Percentiles rank a stretch among this genome's conserved stretches.
Evolutionary conservation across 148 eudicot genomes (phyloP).

Genomic region (Suaeda aralocaspica): DNA sequence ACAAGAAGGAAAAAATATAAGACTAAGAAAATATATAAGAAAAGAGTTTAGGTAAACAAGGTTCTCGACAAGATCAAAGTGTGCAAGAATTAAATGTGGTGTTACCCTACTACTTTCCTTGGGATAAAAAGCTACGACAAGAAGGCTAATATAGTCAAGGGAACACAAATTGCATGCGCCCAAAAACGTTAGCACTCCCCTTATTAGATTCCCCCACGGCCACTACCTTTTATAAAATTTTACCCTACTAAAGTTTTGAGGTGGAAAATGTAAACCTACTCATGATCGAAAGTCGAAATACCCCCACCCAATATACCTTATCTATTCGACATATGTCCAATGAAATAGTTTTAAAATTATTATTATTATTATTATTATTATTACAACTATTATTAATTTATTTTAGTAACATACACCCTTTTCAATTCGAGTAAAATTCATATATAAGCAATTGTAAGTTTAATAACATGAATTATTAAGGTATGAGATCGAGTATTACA

Average conservation of each 20-base stretch:
- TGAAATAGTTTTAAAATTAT: background rate
- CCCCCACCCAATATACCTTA: background rate
- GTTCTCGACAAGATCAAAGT: background rate
- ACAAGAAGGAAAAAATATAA: too few relatives aligned
- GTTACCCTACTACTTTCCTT: background rate
- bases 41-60: background rate
- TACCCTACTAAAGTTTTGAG: background rate
- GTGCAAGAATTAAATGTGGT: background rate
- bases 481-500: too few relatives aligned
- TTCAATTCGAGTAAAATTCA: too few relatives aligned
- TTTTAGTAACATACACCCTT: too few relatives aligned
- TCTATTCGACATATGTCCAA: background rate
- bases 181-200: conserved; percentile 4
- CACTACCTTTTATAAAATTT: background rate
- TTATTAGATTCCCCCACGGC: conserved; percentile 19
- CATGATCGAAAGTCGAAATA: background rate
- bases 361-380: too few relatives aligned
- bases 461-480: too few relatives aligned
- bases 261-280: background rate
- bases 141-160: conserved; percentile 2
- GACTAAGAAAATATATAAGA: too few relatives aligned
- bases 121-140: background rate
- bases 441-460: too few relatives aligned
- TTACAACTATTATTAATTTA: too few relatives aligned
- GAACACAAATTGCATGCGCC: conserved; percentile 22